Evolutionary conservation across 768 basidiomycete genomes (phyloP), one percentile per base, ranked within the genome.

Genomic region (Glaciozyma martinii): DNA sequence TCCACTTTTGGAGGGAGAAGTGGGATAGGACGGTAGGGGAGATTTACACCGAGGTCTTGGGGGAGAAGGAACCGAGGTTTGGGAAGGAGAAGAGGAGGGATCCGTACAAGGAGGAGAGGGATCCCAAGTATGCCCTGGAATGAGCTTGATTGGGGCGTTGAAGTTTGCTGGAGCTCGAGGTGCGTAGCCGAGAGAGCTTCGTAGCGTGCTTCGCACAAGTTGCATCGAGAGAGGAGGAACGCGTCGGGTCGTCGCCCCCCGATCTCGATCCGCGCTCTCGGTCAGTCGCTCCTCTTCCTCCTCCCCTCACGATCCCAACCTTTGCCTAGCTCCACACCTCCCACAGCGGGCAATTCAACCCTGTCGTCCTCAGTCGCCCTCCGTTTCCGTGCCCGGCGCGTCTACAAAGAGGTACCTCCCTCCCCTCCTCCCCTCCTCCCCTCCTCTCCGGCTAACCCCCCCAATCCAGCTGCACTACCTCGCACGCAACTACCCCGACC

Each of bases 1-100:
- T 80, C 7, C 85, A 87, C 75, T 89, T 92, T 85, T 93, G 86
- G 84, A 80, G 90, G 73, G 84, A 83, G 69, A 80, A 84, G 47
- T 92, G 89, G 89, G 80, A 84, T 71, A 37, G 53, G 58, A 59
- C 29, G 13, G 66, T 70, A 19, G 79, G 80, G 27, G 80, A 79
- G 71, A 84, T 91, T 63, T 88, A 90, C 77, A 72, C 73, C 65
- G 81, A 84, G 67, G 77, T 85, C 42, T 77, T 90, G 65, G 80
- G 90, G 87, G 73, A 78, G 88, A 25, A n/a, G 42, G 56, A 57
- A 25, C 56, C 56, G 56, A 57, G 56, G 56, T 57, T 43, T 21
- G 56, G 56, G 27, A 57, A 25, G 42, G 25, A n/a, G 40, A 40
- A 40, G 7, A 44, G 29, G 56, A 15, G 27, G 27, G 56, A 57